Base-by-base conservation (phyloP, 2,329 filamentous ascomycete species). In the Aureobasidium pullulans region DNA sequence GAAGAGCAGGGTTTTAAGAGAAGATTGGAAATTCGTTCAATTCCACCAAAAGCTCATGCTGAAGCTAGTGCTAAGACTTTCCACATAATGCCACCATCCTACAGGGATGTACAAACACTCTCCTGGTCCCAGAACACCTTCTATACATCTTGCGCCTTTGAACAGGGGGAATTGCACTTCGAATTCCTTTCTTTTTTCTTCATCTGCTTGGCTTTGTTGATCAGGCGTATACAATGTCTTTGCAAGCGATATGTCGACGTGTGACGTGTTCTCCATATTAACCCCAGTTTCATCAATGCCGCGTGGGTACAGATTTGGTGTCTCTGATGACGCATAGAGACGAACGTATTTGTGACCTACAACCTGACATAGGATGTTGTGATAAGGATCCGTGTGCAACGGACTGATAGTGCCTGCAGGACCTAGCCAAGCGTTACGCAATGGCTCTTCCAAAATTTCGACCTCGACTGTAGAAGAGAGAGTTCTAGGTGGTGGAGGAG, bases 21-120 rank as follows among this genome's bases (percentile, higher is more conserved):
- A 31, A 31, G 2, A 13, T 36, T 37, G 11, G 8, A 13, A 19
- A 37, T 19, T 23, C 34, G 60, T 36, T 39, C 72, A 82, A 63
- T 89, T 88, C 88, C 90, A 99, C 94, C 94, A 99, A 69, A 96
- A 97, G 69, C 91, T 96, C 11, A 97, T 91, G 65, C 92, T 96
- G 68, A 96, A 92, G 69, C 93, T 96, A 19, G 89, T 84, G 60
- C 84, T 90, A 67, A 97, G 70, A 52, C 90, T 90, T 61, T 89
- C 81, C 3, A 97, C 89, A 72, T 96, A 97, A 77, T 99, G 94
- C 94, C 94, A 99, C 93, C 94, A 99, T 0, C 93, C 94, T 5
- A 90, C 81, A 0, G 94, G 94, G 57, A 99, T 89, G 70, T 96
- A 94, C 57, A 99, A 71, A 64, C 85, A 88, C 57, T 99, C 91